Evolutionary conservation across 2,329 filamentous ascomycete species (phyloP), one percentile per base, ranked within the genome.

Genomic region (Monilinia polystroma): DNA sequence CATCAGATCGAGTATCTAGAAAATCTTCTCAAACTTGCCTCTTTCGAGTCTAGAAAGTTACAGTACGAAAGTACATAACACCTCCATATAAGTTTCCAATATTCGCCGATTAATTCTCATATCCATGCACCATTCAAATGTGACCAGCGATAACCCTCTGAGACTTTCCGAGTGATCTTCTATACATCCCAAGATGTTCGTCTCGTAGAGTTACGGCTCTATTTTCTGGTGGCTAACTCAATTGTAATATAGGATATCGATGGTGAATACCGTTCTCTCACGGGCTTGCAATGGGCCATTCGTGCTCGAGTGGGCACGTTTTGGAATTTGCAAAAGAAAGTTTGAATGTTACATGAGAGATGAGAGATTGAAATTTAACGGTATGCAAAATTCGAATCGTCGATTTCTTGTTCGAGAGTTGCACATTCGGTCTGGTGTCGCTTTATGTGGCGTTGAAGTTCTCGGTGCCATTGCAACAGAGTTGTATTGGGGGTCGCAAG

Each of bases 231-330:
- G 12, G n/a, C 23, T 35, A 4, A n/a, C 43, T 20, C 14, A 23
- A 51, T 38, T 62, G 20, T 4, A 12, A 29, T 29, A 38, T 20
- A 2, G 29, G 6, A 62, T 3, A 14, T 35, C 8, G n/a, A 62
- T 51, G 7, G 10, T 38, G 29, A 51, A 38, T 7, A 12, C 16
- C 14, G 49, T 41, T 23, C n/a, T 18, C 20, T 26, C 5, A 32
- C 8, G 8, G 2, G 32, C 2, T 7, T 26, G 14, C 20, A 12
- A 6, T 51, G n/a, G 20, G n/a, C 1, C 16, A 11, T 62, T 38
- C 49, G 3, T 60, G 32, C 45, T 62, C 14, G 12, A 38, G 45
- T 62, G 45, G 38, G 58, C n/a, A 62, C 35, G 32, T 35, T 38
- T 41, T 20, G 8, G 10, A 23, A 7, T 16, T 26, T 51, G 16